Base-by-base conservation (phyloP, 148 eudicot genomes). In the Camellia japonica region DNA sequence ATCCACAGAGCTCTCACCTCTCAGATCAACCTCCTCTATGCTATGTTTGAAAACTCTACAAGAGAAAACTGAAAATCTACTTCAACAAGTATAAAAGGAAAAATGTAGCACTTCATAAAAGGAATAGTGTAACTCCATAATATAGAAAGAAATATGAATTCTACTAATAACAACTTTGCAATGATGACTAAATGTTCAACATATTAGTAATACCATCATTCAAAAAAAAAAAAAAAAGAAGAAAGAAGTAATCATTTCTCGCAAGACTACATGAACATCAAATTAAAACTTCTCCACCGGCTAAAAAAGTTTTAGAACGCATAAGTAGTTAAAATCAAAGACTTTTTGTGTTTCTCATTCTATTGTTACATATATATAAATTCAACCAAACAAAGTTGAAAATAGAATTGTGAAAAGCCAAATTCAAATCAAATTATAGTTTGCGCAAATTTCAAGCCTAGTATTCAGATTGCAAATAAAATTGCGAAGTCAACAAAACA, bases 1-100 rank as follows among this genome's bases (percentile, higher is more conserved):
- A 89, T 96, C 97, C 78, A 96, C 97, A 18, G 78, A 86, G 82
- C 72, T 89, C 88, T 92, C 90, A n/a, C 97, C 92, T 23, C 87
- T 90, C 52, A 93, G 78, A 84, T 96, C 93, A 73, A 92, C 82
- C 79, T 87, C 91, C 90, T 93, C 99, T 16, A 91, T 76, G 38
- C 82, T 83, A 80, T 74, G 81, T 67, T 93, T 93, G 83, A 96
- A 96, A 60, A 92, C 77, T 76, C 97, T 96, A 80, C 74, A 79
- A 10, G 4, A 73, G 38, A 18, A 59, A 38, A 13, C 12, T 15
- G 38, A 18, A 59, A 38, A 13, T n/a, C 20, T 73, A 46, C 12
- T 74, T 56, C 15, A 68, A 56, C 78, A 44, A 68, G 44, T 55
- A 30, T 67, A 16, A 18, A 68, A 65, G 43, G 3, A 74, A 44